Base-by-base conservation (phyloP, 345 rosid species). In the Aegle marmelos region DNA sequence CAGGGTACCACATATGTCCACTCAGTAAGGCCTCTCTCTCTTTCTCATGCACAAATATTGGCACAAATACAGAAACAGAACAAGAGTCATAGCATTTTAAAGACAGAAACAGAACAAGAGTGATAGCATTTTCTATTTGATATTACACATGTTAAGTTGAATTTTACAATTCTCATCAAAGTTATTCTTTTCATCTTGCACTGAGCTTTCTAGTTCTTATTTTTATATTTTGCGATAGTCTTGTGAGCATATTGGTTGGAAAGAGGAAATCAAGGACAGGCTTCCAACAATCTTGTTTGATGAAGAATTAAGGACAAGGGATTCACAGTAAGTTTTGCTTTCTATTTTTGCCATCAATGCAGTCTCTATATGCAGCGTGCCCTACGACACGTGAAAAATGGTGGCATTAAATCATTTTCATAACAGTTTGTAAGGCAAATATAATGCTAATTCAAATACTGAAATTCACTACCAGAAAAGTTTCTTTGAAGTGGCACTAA, bases 231-330 rank as follows among this genome's bases (percentile, higher is more conserved):
- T 79, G n/a, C 25, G 74, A 70, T 78, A 89, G 95, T 79, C 79
- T 68, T 89, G 89, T 83, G 87, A 87, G 84, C 69, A 21, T 65
- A 60, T 87, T 83, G 90, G 85, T 73, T 78, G 88, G 84, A 90
- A 91, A 75, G 83, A 83, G 74, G 97, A 89, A 77, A 78, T 91
- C 74, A 86, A 77, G 70, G 88, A 87, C 73, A 89, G 85, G 86
- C 96, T 95, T 79, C 97, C 89, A 58, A 82, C 73, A 21, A 88
- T 92, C 6, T 78, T 89, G 36, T 95, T 89, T 84, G 95, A 88
- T 84, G 99, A 95, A 85, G 97, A 91, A 76, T 70, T 92, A 39
- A 87, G 81, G 80, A 79, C 86, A 25, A 91, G 82, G 79, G 98
- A 92, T 72, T 83, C 99, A 74, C 94, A 89, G 99, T 95, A 89